Percentiles rank a stretch among this genome's conserved stretches.
phyloP scores from a whole-genome alignment of 2,329 filamentous ascomycete species.

The Aspergillus sclerotialis region DNA sequence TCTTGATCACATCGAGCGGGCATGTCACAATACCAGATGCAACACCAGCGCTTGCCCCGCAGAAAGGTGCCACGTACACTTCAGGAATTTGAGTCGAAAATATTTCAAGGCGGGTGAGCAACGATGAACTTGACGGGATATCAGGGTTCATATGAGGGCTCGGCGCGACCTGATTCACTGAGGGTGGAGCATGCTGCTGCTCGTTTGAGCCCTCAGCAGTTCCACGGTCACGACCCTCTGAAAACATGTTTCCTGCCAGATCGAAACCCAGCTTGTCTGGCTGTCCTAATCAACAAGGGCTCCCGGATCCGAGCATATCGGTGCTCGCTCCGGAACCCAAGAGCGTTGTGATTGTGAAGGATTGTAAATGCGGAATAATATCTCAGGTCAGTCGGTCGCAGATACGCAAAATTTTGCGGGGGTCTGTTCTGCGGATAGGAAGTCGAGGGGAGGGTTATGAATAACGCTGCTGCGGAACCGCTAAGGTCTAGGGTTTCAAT shows the following conservation, averaged over 20 bases:
- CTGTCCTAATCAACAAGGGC: conserved; percentile 31
- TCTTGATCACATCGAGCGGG: conserved; percentile 98
- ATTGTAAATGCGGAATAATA: conserved; percentile 3
- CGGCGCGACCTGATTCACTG: conserved; percentile 16
- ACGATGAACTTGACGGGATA: conserved; percentile 20
- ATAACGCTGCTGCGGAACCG: conserved; percentile 20
- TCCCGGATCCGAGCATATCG: conserved; percentile 36
- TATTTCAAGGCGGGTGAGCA: conserved; percentile 33
- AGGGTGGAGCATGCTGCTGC: conserved; percentile 16
- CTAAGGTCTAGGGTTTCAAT: conserved; percentile 13
- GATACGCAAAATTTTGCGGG: too few species aligned
- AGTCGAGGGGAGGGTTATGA: neutral
- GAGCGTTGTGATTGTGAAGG: conserved; percentile 7
- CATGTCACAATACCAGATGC: conserved; percentile 92
- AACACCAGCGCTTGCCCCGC: conserved; percentile 82
- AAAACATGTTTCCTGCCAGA: conserved; percentile 37
- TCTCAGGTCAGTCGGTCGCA: neutral
- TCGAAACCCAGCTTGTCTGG: conserved; percentile 31
- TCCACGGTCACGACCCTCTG: conserved; percentile 35
- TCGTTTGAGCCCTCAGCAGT: conserved; percentile 24
- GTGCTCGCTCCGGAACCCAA: conserved; percentile 35
- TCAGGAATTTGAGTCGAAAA: conserved; percentile 46
- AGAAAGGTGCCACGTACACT: conserved; percentile 66
- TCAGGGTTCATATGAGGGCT: conserved; percentile 19
- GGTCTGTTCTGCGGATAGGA: too few species aligned